These are phyloP conservation scores for Leptodermis oblonga DNA, from an alignment of 257 asterid genomes.

Conservation along the genomic window DNA sequence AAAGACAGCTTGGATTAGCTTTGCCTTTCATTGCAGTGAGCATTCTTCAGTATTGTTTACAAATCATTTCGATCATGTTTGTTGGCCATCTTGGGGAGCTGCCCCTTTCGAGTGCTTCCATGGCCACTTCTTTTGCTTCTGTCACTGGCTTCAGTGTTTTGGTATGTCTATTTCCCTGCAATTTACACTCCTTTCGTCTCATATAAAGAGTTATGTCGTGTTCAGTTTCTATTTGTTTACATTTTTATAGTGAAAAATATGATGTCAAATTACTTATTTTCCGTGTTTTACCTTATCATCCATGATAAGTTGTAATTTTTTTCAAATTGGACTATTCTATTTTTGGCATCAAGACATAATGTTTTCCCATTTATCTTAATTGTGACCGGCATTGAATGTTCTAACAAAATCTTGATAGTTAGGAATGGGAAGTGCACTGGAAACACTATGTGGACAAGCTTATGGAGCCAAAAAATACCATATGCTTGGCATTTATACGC, in stretches of 20 bases:
- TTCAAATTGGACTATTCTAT: no score
- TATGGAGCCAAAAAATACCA: constrained; percentile 58
- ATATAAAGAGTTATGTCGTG: no score
- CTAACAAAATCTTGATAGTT: constrained; percentile 35
- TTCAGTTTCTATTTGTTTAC: no score
- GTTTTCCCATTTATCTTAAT: not conserved
- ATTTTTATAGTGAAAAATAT: no score
- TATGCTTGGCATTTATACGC: constrained; percentile 49
- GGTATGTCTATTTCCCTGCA: constrained; percentile 27
- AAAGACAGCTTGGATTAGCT: constrained; percentile 46
- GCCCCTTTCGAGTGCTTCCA: constrained; percentile 57
- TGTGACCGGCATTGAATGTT: not conserved
- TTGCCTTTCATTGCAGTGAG: constrained; percentile 57
- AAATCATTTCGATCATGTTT: constrained; percentile 58
- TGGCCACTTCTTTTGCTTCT: constrained; percentile 66
- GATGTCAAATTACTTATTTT: no score
- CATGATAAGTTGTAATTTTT: no score
- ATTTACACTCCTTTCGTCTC: no score
- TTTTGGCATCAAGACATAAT: not conserved
- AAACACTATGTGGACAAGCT: constrained; percentile 64
- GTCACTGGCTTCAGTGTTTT: constrained; percentile 61
- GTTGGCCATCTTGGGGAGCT: constrained; percentile 65
- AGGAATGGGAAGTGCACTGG: constrained; percentile 75
- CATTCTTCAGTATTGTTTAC: constrained; percentile 47
- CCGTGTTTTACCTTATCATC: no score